A percentile compares a stretch with the other conserved stretches of the same genome.
phyloP scores from a whole-genome alignment of 164 flowering plant species.

The Magnolia officinalis region DNA sequence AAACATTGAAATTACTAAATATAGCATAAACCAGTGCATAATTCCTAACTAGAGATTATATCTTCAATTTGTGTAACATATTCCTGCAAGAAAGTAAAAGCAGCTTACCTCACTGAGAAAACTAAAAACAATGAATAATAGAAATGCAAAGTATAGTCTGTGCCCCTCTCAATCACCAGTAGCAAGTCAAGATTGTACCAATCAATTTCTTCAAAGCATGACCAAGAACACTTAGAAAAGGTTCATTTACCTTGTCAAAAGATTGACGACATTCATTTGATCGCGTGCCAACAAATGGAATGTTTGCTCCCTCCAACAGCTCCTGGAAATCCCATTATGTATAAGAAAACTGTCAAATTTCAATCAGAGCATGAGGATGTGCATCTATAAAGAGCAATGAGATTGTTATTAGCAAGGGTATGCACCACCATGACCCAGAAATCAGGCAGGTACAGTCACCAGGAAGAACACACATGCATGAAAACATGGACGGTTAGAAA shows the following conservation, averaged over 20 bases:
- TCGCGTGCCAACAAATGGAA: constrained; percentile 87
- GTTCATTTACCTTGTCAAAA: constrained; percentile 72
- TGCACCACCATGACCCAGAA: not conserved
- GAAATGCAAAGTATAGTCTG: too few species aligned
- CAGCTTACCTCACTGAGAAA: too few species aligned
- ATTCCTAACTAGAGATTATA: too few species aligned
- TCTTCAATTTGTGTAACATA: too few species aligned
- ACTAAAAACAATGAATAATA: too few species aligned
- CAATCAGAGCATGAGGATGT: not conserved
- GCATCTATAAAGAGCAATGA: not conserved
- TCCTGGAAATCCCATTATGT: constrained; percentile 41
- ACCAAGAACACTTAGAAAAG: not conserved
- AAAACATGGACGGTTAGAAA: not conserved
- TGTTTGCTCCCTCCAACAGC: constrained; percentile 58
- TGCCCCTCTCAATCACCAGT: too few species aligned
- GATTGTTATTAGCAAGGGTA: too few species aligned
- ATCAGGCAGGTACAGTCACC: not conserved
- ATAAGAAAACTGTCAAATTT: not conserved
- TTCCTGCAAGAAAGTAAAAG: too few species aligned
- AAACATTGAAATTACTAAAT: too few species aligned
- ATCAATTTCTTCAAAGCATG: too few species aligned
- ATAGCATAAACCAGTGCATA: too few species aligned
- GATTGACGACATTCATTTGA: constrained; percentile 70
- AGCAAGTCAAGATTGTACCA: too few species aligned
- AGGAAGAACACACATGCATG: not conserved